phyloP scores from a whole-genome alignment of 2,329 filamentous ascomycete genomes.

The Lanzia echinophila region DNA sequence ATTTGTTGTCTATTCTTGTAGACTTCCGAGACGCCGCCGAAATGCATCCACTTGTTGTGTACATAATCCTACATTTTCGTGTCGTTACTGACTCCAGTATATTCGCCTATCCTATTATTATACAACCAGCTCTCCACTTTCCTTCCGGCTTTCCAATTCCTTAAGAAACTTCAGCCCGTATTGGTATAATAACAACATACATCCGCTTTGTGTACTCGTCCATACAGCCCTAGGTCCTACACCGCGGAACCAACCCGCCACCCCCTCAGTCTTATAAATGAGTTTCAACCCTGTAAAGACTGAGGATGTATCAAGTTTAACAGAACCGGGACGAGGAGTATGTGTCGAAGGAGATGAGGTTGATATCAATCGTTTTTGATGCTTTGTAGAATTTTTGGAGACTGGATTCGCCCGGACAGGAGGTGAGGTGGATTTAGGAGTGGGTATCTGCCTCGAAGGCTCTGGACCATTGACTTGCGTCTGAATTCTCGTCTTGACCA shows the following conservation, averaged over 20 bases:
- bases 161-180: constrained; percentile 74
- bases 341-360: constrained; percentile 85
- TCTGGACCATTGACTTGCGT: constrained; percentile 64
- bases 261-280: constrained; percentile 84
- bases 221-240: constrained; percentile 89
- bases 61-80: constrained; percentile 10
- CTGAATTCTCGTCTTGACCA: constrained; percentile 94
- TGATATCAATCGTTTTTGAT: constrained; percentile 69
- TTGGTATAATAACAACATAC: constrained; percentile 95
- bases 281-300: constrained; percentile 76
- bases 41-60: constrained; percentile 1
- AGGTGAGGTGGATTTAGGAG: constrained; percentile 2
- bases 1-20: constrained; percentile 9
- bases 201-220: constrained; percentile 95
- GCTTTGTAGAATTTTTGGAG: constrained; percentile 17
- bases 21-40: constrained; percentile 5
- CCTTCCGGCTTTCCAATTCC: constrained; percentile 26
- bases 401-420: constrained; percentile 18
- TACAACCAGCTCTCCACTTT: constrained; percentile 20
- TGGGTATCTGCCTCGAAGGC: constrained; percentile 19
- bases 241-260: constrained; percentile 87
- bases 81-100: background rate
- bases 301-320: constrained; percentile 81
- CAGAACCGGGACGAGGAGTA: constrained; percentile 69
- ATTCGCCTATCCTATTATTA: constrained; percentile 11